Evolutionary conservation across 78 protist genomes (phyloP).

Genomic region (slime mould (Dictyostelium discoideum)): DNA sequence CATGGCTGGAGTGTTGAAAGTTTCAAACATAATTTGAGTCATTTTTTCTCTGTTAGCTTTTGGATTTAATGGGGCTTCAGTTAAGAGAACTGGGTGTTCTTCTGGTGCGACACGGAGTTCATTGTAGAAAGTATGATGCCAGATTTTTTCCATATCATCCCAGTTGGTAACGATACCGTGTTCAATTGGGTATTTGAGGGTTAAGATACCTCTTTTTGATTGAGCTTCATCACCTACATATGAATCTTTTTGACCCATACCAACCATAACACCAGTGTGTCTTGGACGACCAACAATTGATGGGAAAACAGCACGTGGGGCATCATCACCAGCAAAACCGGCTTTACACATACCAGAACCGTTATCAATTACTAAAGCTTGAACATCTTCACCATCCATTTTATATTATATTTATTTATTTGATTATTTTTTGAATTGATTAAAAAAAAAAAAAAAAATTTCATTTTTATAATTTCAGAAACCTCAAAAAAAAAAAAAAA

Average conservation of each 20-base stretch:
- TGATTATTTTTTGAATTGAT: background rate
- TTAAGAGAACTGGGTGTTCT: slow-evolving; percentile 90
- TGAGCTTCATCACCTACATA: slow-evolving; percentile 37
- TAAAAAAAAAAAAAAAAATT: background rate
- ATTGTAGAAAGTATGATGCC: slow-evolving; percentile 48
- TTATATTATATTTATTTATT: no score
- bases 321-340: slow-evolving; percentile 91
- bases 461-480: background rate
- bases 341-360: slow-evolving; percentile 91
- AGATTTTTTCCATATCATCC: slow-evolving; percentile 50
- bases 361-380: slow-evolving; percentile 90
- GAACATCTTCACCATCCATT: slow-evolving; percentile 14
- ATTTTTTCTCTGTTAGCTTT: slow-evolving; percentile 90
- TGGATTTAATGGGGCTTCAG: slow-evolving; percentile 92
- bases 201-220: slow-evolving; percentile 68
- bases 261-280: slow-evolving; percentile 90
- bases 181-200: slow-evolving; percentile 80
- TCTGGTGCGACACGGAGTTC: slow-evolving; percentile 66
- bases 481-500: no score
- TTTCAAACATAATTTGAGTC: slow-evolving; percentile 93
- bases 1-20: slow-evolving; percentile 80
- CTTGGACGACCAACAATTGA: slow-evolving; percentile 93
- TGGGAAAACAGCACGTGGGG: slow-evolving; percentile 91
- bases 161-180: slow-evolving; percentile 35
- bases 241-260: slow-evolving; percentile 86